Evolutionary conservation across 2,329 filamentous ascomycete species (phyloP).

Genomic region (Lojkania enalia): DNA sequence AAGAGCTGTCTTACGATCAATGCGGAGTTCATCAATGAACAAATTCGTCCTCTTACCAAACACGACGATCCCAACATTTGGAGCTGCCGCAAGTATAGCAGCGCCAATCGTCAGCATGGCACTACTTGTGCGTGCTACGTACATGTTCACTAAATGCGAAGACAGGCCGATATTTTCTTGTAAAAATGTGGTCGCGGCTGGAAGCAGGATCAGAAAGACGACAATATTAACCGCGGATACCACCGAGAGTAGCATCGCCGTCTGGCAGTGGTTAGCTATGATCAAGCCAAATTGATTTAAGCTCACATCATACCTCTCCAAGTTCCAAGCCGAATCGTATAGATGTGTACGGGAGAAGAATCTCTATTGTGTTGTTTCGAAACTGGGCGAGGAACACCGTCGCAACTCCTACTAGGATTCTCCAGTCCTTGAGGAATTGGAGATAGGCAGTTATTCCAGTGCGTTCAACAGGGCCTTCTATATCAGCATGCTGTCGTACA

Average conservation of each 20-base stretch:
- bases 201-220: neutral
- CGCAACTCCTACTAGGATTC: neutral
- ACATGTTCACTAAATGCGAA: neutral
- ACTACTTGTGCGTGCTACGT: neutral
- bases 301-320: neutral
- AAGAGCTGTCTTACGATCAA: neutral
- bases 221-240: neutral
- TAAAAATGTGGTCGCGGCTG: neutral
- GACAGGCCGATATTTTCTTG: neutral
- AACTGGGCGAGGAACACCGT: neutral
- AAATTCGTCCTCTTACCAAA: neutral
- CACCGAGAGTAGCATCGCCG: neutral
- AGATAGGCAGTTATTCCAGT: neutral
- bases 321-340: neutral
- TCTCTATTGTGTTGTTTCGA: neutral
- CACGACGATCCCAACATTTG: neutral
- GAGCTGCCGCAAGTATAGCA: neutral
- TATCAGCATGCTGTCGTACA: neutral
- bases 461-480: neutral
- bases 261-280: neutral
- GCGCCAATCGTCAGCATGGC: neutral
- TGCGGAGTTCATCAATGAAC: neutral
- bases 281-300: too few relatives aligned
- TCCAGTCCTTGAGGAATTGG: neutral
- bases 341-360: neutral